Conservation (phyloP, 1,284 basidiomycete genomes). For the Ganoderma sinense region DNA sequence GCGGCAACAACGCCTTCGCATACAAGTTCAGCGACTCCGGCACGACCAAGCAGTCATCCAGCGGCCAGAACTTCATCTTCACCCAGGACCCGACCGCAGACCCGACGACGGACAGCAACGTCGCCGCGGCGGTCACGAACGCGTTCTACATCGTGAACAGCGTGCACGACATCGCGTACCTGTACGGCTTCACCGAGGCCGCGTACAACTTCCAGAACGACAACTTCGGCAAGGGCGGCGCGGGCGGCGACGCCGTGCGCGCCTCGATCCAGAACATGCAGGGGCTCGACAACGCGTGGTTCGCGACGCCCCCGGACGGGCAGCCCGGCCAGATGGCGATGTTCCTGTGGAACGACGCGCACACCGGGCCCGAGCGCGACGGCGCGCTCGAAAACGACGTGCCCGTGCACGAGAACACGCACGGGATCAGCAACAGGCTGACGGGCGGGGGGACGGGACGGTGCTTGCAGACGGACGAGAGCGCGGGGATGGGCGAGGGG, state of each 20-base stretch:
- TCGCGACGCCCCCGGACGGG: conserved; percentile 44
- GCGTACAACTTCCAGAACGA: conserved; percentile 55
- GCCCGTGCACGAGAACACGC: conserved; percentile 55
- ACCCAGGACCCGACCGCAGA: conserved; percentile 34
- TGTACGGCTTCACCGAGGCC: conserved; percentile 45
- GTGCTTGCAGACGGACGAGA: conserved; percentile 57
- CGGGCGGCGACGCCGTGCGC: conserved; percentile 47
- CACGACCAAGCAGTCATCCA: conserved; percentile 41
- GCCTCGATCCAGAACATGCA: conserved; percentile 48
- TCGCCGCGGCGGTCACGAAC: conserved; percentile 56
- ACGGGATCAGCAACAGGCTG: conserved; percentile 59
- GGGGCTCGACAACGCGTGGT: conserved; percentile 50
- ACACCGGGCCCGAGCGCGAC: conserved; percentile 51
- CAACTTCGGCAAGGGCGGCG: conserved; percentile 51
- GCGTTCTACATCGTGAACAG: conserved; percentile 60
- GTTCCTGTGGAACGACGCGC: conserved; percentile 50
- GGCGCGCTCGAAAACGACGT: conserved; percentile 61
- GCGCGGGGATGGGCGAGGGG: conserved; percentile 60
- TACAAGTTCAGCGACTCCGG: conserved; percentile 44
- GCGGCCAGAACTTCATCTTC: conserved; percentile 49
- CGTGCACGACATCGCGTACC: conserved; percentile 58
- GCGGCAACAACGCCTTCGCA: conserved; percentile 50
- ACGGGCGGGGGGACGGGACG: conserved; percentile 58
- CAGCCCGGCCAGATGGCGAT: conserved; percentile 42
- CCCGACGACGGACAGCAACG: conserved; percentile 44